phyloP scores from a whole-genome alignment of 192 early-diverging fungal genomes.

The Coemansia sp. region DNA sequence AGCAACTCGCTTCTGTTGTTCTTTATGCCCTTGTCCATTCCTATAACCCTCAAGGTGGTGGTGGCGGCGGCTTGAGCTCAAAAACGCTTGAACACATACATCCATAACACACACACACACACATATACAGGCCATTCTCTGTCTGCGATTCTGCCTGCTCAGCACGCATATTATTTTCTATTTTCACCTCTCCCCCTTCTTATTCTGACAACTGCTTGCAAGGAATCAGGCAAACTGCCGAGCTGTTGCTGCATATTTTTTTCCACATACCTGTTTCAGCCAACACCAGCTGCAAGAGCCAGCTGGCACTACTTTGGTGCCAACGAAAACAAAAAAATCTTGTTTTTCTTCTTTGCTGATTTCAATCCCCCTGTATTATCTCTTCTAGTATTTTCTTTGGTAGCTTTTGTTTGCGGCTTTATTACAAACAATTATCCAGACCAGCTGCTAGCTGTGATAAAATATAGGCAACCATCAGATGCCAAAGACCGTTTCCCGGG shows the following conservation, averaged over 20 bases:
- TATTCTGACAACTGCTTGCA: neutral
- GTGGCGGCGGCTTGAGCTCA: neutral
- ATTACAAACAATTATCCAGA: neutral
- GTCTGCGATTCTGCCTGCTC: neutral
- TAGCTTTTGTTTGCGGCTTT: neutral
- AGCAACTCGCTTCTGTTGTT: neutral
- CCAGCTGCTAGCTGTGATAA: neutral
- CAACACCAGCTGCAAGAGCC: neutral
- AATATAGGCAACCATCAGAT: slow-evolving; percentile 11
- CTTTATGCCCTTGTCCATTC: neutral
- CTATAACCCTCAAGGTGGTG: neutral
- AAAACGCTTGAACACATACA: neutral
- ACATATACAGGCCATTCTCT: neutral
- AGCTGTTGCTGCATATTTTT: slow-evolving; percentile 5
- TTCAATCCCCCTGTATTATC: neutral
- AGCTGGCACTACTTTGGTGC: neutral
- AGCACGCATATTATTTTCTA: neutral
- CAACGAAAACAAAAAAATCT: neutral
- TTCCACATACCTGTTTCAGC: neutral
- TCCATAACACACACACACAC: neutral
- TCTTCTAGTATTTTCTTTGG: neutral
- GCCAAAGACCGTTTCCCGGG: slow-evolving; percentile 23
- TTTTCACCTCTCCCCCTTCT: neutral
- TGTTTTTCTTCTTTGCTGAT: neutral
- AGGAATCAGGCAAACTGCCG: neutral